Conservation (phyloP, 441 rosid genomes). For the Aleurites moluccanus region DNA sequence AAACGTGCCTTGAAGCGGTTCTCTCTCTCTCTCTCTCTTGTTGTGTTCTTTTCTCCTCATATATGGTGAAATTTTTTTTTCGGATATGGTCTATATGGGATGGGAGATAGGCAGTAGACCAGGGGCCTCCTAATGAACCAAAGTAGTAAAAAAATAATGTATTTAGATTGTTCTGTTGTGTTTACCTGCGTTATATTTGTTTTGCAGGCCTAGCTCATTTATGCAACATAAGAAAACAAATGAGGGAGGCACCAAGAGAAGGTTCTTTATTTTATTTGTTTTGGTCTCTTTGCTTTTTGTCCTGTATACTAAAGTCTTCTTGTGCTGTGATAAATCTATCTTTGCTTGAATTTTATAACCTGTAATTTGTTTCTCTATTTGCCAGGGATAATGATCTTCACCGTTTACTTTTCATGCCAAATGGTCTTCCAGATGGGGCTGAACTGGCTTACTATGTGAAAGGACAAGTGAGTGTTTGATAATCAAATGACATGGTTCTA, state of each 20-base stretch:
- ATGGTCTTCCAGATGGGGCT: slow-evolving; percentile 93
- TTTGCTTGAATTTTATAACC: slow-evolving; percentile 12
- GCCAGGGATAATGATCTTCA: slow-evolving; percentile 93
- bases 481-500: background rate
- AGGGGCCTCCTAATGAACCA: background rate
- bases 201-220: slow-evolving; percentile 50
- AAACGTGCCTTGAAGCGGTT: slow-evolving; percentile 59
- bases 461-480: slow-evolving; percentile 66
- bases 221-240: slow-evolving; percentile 56
- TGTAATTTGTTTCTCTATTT: slow-evolving; percentile 16
- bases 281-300: slow-evolving; percentile 4
- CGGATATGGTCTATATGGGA: background rate
- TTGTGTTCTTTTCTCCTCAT: background rate
- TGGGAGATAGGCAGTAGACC: background rate
- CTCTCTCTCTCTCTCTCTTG: slow-evolving; percentile 23
- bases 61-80: background rate
- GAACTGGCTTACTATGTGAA: slow-evolving; percentile 77
- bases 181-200: slow-evolving; percentile 20
- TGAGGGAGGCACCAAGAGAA: slow-evolving; percentile 68
- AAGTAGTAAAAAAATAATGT: background rate
- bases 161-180: slow-evolving; percentile 12
- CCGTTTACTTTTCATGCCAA: slow-evolving; percentile 78
- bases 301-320: slow-evolving; percentile 18
- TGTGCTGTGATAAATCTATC: background rate
- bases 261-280: slow-evolving; percentile 38